These are phyloP conservation scores for Fusarium aywerte DNA, from an alignment of 2,329 filamentous ascomycete species.

Conservation along the genomic window DNA sequence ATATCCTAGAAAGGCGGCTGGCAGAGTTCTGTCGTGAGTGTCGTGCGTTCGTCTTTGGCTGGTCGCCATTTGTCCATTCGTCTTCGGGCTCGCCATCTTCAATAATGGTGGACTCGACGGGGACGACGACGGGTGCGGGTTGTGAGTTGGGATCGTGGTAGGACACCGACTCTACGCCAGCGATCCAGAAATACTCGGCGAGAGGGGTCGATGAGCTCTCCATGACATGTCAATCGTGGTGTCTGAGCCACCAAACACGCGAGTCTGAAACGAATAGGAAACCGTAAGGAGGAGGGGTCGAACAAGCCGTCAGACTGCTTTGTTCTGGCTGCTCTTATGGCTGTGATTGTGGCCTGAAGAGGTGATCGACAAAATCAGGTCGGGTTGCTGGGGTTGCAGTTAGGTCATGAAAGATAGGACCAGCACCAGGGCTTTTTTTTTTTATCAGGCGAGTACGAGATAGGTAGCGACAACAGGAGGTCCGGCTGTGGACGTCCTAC, in stretches of 20 bases:
- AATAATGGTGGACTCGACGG: slow-evolving; percentile 68
- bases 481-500: slow-evolving; percentile 28
- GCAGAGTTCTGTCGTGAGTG: slow-evolving; percentile 71
- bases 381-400: slow-evolving; percentile 40
- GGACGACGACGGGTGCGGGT: slow-evolving; percentile 37
- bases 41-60: slow-evolving; percentile 50
- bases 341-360: slow-evolving; percentile 24
- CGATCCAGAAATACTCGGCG: slow-evolving; percentile 82
- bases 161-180: slow-evolving; percentile 73
- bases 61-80: slow-evolving; percentile 48
- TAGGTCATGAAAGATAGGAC: slow-evolving; percentile 37
- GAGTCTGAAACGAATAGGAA: slow-evolving; percentile 10
- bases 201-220: slow-evolving; percentile 71
- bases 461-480: slow-evolving; percentile 19
- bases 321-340: slow-evolving; percentile 21
- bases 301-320: slow-evolving; percentile 9
- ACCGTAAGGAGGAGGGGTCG: slow-evolving; percentile 6
- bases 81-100: slow-evolving; percentile 70
- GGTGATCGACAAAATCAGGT: slow-evolving; percentile 29
- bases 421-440: slow-evolving; percentile 17
- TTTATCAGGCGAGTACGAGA: slow-evolving; percentile 31
- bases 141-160: slow-evolving; percentile 66
- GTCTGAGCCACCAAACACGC: slow-evolving; percentile 42
- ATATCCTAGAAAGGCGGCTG: slow-evolving; percentile 67
- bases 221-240: slow-evolving; percentile 62